Percentiles rank a stretch among this genome's conserved stretches.
Evolutionary conservation across 345 rosid genomes (phyloP).

Genomic region (Eucalyptus camaldulensis): DNA sequence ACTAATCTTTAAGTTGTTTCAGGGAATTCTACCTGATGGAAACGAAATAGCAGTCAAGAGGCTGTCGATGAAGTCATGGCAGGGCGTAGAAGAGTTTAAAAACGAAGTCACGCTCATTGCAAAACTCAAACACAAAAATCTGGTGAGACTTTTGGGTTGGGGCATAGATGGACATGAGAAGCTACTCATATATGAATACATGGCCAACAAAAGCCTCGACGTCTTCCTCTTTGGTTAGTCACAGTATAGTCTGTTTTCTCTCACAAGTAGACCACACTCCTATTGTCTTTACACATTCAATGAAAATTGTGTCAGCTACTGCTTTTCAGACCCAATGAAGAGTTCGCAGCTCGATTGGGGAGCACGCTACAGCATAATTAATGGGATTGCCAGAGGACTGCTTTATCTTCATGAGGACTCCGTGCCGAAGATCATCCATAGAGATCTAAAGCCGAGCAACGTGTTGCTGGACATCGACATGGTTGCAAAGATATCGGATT

Average conservation of each 20-base stretch:
- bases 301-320: neutral
- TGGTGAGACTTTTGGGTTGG: constrained; percentile 21
- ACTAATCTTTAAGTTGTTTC: neutral
- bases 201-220: neutral
- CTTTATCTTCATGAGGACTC: constrained; percentile 51
- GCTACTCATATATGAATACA: constrained; percentile 10
- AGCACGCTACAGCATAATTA: constrained; percentile 32
- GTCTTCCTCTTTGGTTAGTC: neutral
- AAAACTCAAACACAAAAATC: constrained; percentile 25
- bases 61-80: constrained; percentile 6
- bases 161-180: constrained; percentile 21
- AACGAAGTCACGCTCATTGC: constrained; percentile 18
- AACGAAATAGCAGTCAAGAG: constrained; percentile 16
- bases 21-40: constrained; percentile 17
- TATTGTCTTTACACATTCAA: neutral
- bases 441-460: constrained; percentile 42
- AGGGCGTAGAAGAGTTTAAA: constrained; percentile 18
- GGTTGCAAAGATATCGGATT: constrained; percentile 13
- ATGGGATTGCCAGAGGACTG: constrained; percentile 41
- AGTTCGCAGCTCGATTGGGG: constrained; percentile 24
- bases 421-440: constrained; percentile 32
- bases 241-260: neutral
- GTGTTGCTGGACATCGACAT: constrained; percentile 16
- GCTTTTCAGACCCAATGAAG: constrained; percentile 12
- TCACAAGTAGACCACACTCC: neutral